Conservation (phyloP, 108 stramenopile genomes). For the Cyclotella cryptica region DNA sequence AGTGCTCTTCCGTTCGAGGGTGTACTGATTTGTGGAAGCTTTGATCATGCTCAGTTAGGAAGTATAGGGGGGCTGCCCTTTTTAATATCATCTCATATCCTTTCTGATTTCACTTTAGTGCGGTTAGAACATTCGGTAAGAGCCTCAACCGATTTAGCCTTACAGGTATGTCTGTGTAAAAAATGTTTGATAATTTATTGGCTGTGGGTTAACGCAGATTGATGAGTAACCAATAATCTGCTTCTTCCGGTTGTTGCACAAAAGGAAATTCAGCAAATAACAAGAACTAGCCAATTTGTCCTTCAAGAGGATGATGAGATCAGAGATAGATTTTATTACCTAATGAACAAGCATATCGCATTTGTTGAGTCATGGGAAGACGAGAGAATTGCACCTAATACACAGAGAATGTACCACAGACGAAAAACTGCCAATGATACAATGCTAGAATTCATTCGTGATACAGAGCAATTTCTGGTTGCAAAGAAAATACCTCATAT, state of each 20-base stretch:
- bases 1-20: conserved; percentile 29
- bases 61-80: conserved; percentile 29
- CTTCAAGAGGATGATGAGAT: neutral
- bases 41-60: conserved; percentile 32
- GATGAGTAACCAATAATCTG: neutral
- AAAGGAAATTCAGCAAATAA: conserved; percentile 27
- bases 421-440: conserved; percentile 15
- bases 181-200: too few species aligned
- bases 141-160: conserved; percentile 7
- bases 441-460: conserved; percentile 2
- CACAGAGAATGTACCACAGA: conserved; percentile 23
- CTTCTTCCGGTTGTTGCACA: neutral
- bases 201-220: neutral
- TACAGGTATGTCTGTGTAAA: conserved; percentile 10
- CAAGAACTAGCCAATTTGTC: conserved; percentile 14
- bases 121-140: conserved; percentile 16
- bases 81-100: too few species aligned
- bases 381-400: conserved; percentile 3
- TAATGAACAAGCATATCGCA: conserved; percentile 1
- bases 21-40: conserved; percentile 29
- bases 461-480: neutral
- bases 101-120: too few species aligned
- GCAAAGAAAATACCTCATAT: neutral
- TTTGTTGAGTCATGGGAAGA: conserved; percentile 17
- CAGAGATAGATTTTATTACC: neutral